Percentiles rank a stretch among this genome's conserved stretches.
These are phyloP conservation scores for Nitzschia sp. DNA, from an alignment of 108 stramenopile species.

Conservation along the genomic window DNA sequence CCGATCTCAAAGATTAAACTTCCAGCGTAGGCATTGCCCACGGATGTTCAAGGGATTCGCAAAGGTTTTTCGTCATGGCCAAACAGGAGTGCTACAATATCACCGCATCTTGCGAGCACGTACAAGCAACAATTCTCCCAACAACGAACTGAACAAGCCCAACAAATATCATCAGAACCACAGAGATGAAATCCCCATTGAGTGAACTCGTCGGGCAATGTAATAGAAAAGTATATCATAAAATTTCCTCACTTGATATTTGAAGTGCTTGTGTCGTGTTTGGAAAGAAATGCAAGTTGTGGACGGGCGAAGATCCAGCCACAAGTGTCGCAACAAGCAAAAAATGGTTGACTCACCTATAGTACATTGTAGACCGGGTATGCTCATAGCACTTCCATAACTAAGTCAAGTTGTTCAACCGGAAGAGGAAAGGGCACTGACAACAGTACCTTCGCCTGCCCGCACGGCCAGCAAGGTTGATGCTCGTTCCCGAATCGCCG, in stretches of 20 bases:
- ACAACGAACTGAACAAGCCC: not conserved
- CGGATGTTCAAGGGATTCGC: slow-evolving; percentile 39
- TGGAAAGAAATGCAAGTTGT: too few species aligned
- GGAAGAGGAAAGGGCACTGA: slow-evolving; percentile 24
- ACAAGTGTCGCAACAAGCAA: too few species aligned
- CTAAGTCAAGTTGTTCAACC: too few species aligned
- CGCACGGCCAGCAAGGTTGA: slow-evolving; percentile 50
- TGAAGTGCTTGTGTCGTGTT: too few species aligned
- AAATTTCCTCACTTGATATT: slow-evolving; percentile 55
- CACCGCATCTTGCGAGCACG: not conserved
- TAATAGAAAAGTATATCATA: slow-evolving; percentile 56
- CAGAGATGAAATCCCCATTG: slow-evolving; percentile 64
- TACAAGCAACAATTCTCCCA: too few species aligned
- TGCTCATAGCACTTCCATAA: too few species aligned
- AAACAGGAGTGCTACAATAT: not conserved
- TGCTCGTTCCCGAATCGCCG: slow-evolving; percentile 75
- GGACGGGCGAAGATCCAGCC: too few species aligned
- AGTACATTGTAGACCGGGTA: too few species aligned
- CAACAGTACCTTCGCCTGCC: slow-evolving; percentile 48
- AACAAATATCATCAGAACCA: slow-evolving; percentile 67
- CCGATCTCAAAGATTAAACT: slow-evolving; percentile 83
- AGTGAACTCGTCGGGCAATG: slow-evolving; percentile 30
- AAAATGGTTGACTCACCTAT: too few species aligned
- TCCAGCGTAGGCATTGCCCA: slow-evolving; percentile 27
- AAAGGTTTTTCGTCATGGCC: slow-evolving; percentile 65